phyloP scores from a whole-genome alignment of 2,329 filamentous ascomycete species.

The Aspergillus intermedius region DNA sequence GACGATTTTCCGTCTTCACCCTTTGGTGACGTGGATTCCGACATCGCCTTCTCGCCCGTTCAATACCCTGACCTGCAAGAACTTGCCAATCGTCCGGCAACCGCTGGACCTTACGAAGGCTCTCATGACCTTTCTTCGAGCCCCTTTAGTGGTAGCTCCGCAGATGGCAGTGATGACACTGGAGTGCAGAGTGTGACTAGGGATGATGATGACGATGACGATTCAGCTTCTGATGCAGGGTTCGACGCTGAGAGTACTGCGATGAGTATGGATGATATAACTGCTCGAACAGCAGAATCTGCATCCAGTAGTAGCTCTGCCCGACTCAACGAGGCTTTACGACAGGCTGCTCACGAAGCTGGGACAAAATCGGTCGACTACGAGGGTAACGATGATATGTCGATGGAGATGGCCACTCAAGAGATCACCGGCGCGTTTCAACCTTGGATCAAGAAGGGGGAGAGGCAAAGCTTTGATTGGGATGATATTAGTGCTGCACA shows the following conservation, averaged over 20 bases:
- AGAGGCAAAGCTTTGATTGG: slow-evolving; percentile 37
- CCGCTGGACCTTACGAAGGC: slow-evolving; percentile 47
- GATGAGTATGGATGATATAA: slow-evolving; percentile 76
- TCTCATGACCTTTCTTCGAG: slow-evolving; percentile 69
- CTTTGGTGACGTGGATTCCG: slow-evolving; percentile 54
- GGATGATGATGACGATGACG: slow-evolving; percentile 39
- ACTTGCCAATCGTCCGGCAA: slow-evolving; percentile 38
- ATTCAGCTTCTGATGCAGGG: slow-evolving; percentile 45
- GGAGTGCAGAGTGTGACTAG: slow-evolving; percentile 30
- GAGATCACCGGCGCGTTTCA: slow-evolving; percentile 46
- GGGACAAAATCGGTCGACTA: slow-evolving; percentile 62
- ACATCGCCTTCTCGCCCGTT: slow-evolving; percentile 54
- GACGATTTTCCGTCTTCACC: slow-evolving; percentile 57
- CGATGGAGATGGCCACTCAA: slow-evolving; percentile 69
- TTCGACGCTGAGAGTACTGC: slow-evolving; percentile 64
- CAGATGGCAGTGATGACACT: slow-evolving; percentile 40
- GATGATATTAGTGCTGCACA: slow-evolving; percentile 36
- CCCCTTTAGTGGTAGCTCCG: slow-evolving; percentile 61
- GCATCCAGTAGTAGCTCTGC: slow-evolving; percentile 56
- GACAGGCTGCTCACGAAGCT: slow-evolving; percentile 67
- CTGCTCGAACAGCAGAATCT: slow-evolving; percentile 60
- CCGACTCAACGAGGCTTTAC: slow-evolving; percentile 69
- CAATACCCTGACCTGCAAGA: slow-evolving; percentile 61
- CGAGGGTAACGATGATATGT: slow-evolving; percentile 61
- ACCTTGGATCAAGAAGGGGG: slow-evolving; percentile 42